phyloP scores from a whole-genome alignment of 306 rosid species.

The Pueraria montana region DNA sequence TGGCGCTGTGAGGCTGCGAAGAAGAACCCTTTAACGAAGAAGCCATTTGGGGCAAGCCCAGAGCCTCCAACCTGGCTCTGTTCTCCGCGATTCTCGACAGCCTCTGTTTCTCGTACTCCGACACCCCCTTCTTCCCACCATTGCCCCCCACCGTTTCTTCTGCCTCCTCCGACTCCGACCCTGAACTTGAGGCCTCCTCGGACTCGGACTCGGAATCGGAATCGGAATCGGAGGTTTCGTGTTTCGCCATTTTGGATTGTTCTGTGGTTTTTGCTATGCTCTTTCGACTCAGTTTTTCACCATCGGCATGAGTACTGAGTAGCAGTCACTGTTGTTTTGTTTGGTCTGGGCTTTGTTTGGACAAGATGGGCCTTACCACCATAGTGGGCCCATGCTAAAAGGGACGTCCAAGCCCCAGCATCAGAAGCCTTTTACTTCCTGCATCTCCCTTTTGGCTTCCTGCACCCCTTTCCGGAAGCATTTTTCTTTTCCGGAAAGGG shows the following conservation, averaged over 20 bases:
- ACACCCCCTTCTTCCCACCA: not conserved
- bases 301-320: not conserved
- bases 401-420: not conserved
- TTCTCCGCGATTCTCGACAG: conserved; percentile 78
- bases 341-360: conserved; percentile 11
- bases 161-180: conserved; percentile 57
- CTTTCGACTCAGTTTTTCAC: not conserved
- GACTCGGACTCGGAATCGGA: conserved; percentile 57
- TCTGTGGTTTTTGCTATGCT: not conserved
- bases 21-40: conserved; percentile 59
- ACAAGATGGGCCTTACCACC: not conserved
- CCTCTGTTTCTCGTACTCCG: conserved; percentile 85
- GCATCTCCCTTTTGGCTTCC: too few species aligned
- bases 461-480: too few species aligned
- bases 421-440: too few species aligned
- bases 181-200: conserved; percentile 49
- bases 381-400: not conserved
- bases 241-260: conserved; percentile 49
- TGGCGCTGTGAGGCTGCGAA: conserved; percentile 9
- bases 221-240: conserved; percentile 49
- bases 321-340: not conserved
- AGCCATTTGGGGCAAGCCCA: conserved; percentile 72
- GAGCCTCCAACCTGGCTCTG: conserved; percentile 80
- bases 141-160: conserved; percentile 2
- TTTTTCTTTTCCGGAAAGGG: too few species aligned